A percentile compares a stretch with the other conserved stretches of the same genome.
These are phyloP conservation scores for Arachnomyces sp. DNA, from an alignment of 2,329 filamentous ascomycete genomes.

Conservation along the genomic window DNA sequence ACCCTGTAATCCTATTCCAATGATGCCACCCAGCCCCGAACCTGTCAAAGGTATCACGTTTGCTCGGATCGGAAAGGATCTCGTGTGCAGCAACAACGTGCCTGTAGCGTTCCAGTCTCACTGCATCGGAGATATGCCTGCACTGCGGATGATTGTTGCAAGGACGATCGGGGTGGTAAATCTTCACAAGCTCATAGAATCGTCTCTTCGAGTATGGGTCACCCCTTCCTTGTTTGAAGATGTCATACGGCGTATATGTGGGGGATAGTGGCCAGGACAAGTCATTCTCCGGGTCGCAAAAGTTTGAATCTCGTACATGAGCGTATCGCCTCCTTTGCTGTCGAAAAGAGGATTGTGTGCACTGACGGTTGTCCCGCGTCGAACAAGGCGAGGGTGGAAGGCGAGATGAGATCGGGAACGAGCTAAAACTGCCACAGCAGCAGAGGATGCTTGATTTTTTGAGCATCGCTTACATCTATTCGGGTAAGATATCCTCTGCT, in stretches of 20 bases:
- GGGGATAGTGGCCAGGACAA: slow-evolving; percentile 38
- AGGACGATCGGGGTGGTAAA: slow-evolving; percentile 82
- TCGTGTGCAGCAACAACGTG: slow-evolving; percentile 81
- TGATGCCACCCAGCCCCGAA: slow-evolving; percentile 74
- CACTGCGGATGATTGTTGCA: slow-evolving; percentile 35
- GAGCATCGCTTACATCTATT: slow-evolving; percentile 35
- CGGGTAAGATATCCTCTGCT: neutral
- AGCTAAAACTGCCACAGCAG: slow-evolving; percentile 28
- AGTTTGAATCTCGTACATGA: slow-evolving; percentile 22
- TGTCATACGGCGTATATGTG: slow-evolving; percentile 72
- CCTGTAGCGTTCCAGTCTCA: slow-evolving; percentile 79
- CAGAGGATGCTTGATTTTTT: slow-evolving; percentile 38
- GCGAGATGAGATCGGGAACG: slow-evolving; percentile 19
- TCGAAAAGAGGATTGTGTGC: slow-evolving; percentile 9
- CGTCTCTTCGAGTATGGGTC: slow-evolving; percentile 72
- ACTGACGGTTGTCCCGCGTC: slow-evolving; percentile 9
- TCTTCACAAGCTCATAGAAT: slow-evolving; percentile 88
- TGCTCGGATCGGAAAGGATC: slow-evolving; percentile 73
- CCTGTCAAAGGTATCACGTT: slow-evolving; percentile 72
- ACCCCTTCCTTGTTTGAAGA: slow-evolving; percentile 57
- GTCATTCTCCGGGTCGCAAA: slow-evolving; percentile 23
- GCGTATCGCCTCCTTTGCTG: slow-evolving; percentile 28
- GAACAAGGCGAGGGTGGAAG: slow-evolving; percentile 22
- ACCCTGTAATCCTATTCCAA: slow-evolving; percentile 16
- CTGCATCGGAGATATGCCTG: slow-evolving; percentile 48